Evolutionary conservation across 75 land plant genomes (phyloP).

Genomic region (Pseudotsuga menziesii): DNA sequence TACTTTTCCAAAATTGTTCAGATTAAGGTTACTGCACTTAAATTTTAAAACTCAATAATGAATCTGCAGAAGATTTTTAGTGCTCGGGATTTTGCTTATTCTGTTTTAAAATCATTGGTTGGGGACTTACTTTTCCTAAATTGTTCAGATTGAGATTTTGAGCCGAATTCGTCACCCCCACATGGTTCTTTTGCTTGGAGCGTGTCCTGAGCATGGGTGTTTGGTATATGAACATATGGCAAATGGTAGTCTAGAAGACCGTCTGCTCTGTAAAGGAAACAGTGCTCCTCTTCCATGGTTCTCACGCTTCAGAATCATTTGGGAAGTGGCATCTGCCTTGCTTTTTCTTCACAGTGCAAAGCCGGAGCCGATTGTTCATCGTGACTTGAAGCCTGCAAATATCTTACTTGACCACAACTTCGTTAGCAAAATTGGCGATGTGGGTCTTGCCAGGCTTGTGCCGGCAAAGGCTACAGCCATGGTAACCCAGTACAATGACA

Average conservation of each 20-base stretch:
- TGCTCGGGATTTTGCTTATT: background rate
- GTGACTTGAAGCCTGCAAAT: conserved; percentile 79
- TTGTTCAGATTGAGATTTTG: conserved; percentile 40
- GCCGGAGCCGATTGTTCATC: conserved; percentile 63
- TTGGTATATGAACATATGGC: conserved; percentile 46
- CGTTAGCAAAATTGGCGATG: conserved; percentile 77
- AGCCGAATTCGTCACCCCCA: conserved; percentile 41
- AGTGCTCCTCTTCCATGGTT: conserved; percentile 58
- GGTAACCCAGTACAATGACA: conserved; percentile 37
- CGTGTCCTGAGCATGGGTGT: conserved; percentile 43
- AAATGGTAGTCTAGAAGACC: conserved; percentile 49
- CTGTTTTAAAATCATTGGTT: background rate
- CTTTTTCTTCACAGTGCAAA: conserved; percentile 54
- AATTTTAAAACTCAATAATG: no score
- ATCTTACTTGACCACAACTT: conserved; percentile 62
- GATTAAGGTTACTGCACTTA: no score
- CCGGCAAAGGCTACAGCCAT: conserved; percentile 12
- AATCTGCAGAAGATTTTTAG: background rate
- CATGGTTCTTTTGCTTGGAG: conserved; percentile 44
- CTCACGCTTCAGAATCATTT: conserved; percentile 51
- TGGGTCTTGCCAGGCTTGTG: conserved; percentile 57
- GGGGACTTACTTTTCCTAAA: background rate
- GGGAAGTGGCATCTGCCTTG: conserved; percentile 71
- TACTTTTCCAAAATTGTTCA: conserved; percentile 8
- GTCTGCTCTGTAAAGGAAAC: conserved; percentile 24